These are phyloP conservation scores for Myochromella boudieri DNA, from an alignment of 768 basidiomycete genomes.

Conservation along the genomic window DNA sequence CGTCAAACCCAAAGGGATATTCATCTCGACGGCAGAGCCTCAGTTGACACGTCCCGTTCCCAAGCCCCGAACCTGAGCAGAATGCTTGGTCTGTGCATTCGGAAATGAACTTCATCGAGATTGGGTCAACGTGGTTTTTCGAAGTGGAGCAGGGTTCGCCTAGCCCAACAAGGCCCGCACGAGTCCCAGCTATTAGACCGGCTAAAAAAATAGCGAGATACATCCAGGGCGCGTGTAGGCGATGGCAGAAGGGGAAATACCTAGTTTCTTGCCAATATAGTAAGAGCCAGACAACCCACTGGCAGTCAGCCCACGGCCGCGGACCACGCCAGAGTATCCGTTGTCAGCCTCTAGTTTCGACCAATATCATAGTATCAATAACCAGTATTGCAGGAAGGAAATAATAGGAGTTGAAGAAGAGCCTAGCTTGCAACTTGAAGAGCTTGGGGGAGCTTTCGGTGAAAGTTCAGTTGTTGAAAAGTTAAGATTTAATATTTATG, in stretches of 20 bases:
- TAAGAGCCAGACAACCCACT: no score
- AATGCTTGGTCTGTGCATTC: slow-evolving; percentile 62
- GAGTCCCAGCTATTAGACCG: neutral
- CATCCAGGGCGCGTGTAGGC: neutral
- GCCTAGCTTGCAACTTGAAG: no score
- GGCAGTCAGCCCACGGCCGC: no score
- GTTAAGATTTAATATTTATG: no score
- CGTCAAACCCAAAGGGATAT: slow-evolving; percentile 53
- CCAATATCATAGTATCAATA: no score
- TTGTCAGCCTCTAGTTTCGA: no score
- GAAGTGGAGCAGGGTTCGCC: slow-evolving; percentile 35
- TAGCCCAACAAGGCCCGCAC: slow-evolving; percentile 4
- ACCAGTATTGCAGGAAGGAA: no score
- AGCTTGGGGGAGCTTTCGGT: no score
- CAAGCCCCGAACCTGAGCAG: slow-evolving; percentile 45
- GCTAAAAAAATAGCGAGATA: neutral
- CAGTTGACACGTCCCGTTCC: slow-evolving; percentile 47
- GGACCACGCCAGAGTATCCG: no score
- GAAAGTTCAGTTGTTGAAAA: no score
- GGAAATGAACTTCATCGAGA: slow-evolving; percentile 56
- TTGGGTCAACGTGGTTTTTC: slow-evolving; percentile 52
- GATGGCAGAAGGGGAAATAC: neutral
- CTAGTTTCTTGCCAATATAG: neutral
- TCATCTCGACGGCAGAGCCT: slow-evolving; percentile 61
- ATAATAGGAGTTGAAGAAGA: no score